Base-by-base conservation (phyloP, 352 stramenopile species). In the Phytophthora macrochlamydospora region DNA sequence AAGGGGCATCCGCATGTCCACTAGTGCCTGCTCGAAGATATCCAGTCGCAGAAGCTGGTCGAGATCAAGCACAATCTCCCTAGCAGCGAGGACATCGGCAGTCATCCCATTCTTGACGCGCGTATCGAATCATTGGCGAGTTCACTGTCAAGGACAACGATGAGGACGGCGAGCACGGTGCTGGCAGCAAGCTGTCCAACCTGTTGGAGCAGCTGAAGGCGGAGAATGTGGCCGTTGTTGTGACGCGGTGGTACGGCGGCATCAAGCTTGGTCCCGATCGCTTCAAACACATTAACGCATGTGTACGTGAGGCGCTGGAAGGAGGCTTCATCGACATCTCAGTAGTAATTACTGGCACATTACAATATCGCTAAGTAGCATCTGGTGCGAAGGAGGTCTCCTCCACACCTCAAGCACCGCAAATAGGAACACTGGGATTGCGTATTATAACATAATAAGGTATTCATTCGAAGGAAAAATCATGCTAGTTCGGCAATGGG, bases 131-230 rank as follows among this genome's bases (percentile, higher is more conserved):
- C 61, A 68, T 90, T 28, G 74, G 80, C 12, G 76, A 86, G 42
- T 87, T 87, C 46, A 70, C 78, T 2, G 65, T 94, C 56, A 95
- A 94, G 40, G 89, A 96, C 59, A 94, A 94, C 62, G 89, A 96
- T 62, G 86, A 94, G 40, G 89, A 96, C 58, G 89, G 89, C 29
- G 89, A 96, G 53, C 75, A 92, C 62, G 89, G 73, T 44, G 89
- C 87, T 13, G 89, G 87, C 3, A 92, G 78, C 59, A 95, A 94
- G 55, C 62, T 96, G 50, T 92, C 85, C 33, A 84, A 92, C 43
- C 44, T 96, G 56, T 65, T 96, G 7, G 86, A 95, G 58, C 78
- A 95, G 44, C 85, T 85, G 4, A 84, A 90, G 24, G 87, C 76
- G 1, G 78, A 93, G 59, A 93, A 94, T 57, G 84, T 94, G 38